Conservation (phyloP, 495 filamentous ascomycete genomes). For the Xylaria castorea region DNA sequence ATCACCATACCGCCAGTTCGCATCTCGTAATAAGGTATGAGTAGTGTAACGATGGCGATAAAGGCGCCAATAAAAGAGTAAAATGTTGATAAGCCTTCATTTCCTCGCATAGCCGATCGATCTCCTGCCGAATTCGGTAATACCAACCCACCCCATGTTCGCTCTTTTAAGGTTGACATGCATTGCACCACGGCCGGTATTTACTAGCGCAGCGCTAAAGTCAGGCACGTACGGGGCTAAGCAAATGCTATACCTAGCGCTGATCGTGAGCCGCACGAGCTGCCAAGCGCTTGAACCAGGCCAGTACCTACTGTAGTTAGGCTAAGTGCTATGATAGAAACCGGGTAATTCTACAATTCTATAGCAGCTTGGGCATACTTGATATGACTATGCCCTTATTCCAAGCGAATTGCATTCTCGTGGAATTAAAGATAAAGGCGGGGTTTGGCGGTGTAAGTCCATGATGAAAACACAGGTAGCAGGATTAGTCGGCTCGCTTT, state of each 20-base stretch:
- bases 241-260: neutral
- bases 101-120: neutral
- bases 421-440: neutral
- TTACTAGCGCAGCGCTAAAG: neutral
- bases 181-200: neutral
- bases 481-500: no score
- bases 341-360: no score
- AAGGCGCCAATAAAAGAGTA: neutral
- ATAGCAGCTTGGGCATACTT: neutral
- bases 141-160: neutral
- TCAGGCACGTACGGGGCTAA: neutral
- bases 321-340: no score
- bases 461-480: no score
- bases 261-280: neutral
- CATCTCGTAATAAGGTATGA: constrained; percentile 3
- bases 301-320: no score
- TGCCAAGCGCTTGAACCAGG: no score
- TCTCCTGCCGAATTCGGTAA: neutral
- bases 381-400: no score
- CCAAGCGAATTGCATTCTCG: no score
- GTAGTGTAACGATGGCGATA: neutral
- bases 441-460: neutral
- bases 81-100: neutral
- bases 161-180: neutral
- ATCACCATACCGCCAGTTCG: neutral